Conservation (phyloP, 176 grass and related monocot species). For the Hordeum vulgare region MorexV3_pseudomolecules_assembly NC_058524.1:441958696-441959195, state of each 20-base stretch:
- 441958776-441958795: neutral
- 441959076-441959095: slow-evolving; percentile 31
- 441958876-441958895: slow-evolving; percentile 1
- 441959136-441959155: neutral
- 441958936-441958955: slow-evolving; percentile 36
- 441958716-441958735: slow-evolving; percentile 31
- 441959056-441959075: slow-evolving; percentile 12
- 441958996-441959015: slow-evolving; percentile 20
- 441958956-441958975: slow-evolving; percentile 3
- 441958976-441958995: slow-evolving; percentile 24
- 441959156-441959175: neutral
- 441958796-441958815: slow-evolving; percentile 12
- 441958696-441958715: slow-evolving; percentile 13
- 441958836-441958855: slow-evolving; percentile 35
- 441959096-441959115: neutral
- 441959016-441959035: slow-evolving; percentile 21
- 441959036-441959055: slow-evolving; percentile 40
- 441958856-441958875: slow-evolving; percentile 30
- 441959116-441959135: slow-evolving; percentile 5
- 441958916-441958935: slow-evolving; percentile 5
- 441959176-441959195: neutral
- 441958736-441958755: slow-evolving; percentile 17
- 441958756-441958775: slow-evolving; percentile 12
- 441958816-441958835: slow-evolving; percentile 21
- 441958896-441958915: neutral